Percentiles rank a stretch among this genome's conserved stretches.
These are phyloP conservation scores for Sporothrix inflata DNA, from an alignment of 2,329 filamentous ascomycete genomes.

Conservation along the genomic window DNA sequence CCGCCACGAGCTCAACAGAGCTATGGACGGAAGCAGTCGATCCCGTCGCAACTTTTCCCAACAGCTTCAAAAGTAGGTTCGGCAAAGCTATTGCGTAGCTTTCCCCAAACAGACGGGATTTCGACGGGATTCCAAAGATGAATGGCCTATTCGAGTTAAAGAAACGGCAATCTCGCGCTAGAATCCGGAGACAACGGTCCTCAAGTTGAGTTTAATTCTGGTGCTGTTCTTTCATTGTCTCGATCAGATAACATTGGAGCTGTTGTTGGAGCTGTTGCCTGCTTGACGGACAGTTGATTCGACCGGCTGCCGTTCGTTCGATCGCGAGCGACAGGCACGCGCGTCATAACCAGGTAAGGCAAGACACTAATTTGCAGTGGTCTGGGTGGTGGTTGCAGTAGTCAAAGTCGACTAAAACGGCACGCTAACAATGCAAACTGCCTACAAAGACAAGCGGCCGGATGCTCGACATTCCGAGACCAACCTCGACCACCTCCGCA, in stretches of 20 bases:
- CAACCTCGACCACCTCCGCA: background rate
- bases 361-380: background rate
- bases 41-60: background rate
- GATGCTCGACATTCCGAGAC: background rate
- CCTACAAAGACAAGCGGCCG: background rate
- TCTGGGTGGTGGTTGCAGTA: too few relatives aligned
- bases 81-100: background rate
- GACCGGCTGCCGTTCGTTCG: background rate
- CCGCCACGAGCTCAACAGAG: background rate
- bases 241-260: too few relatives aligned
- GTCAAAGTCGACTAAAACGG: too few relatives aligned
- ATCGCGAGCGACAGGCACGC: background rate
- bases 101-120: background rate
- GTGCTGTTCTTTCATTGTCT: too few relatives aligned
- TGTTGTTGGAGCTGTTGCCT: too few relatives aligned
- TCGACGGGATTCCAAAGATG: background rate
- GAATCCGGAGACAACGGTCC: background rate
- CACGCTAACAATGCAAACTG: background rate
- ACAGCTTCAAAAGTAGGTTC: background rate
- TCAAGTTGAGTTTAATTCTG: too few relatives aligned
- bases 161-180: background rate
- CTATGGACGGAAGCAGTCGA: background rate
- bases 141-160: background rate
- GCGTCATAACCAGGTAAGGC: background rate
- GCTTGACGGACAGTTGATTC: background rate